Conservation (phyloP, 2,329 filamentous ascomycete genomes). For the Torrubiella hemipterigena region DNA sequence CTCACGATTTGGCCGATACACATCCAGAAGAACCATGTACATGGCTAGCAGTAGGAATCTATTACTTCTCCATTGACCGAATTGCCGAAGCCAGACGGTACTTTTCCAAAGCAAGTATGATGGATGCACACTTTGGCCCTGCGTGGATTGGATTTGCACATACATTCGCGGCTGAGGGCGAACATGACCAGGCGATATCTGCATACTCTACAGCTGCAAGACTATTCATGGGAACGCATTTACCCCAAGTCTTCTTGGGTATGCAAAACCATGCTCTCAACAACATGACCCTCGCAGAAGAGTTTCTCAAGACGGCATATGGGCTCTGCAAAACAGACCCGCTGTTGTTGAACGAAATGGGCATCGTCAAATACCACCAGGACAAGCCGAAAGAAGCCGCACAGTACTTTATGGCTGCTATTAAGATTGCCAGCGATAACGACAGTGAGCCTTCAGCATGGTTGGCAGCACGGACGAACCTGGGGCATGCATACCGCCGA, state of each 20-base stretch:
- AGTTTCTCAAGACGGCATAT: conserved; percentile 87
- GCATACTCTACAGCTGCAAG: conserved; percentile 93
- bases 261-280: conserved; percentile 98
- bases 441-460: conserved; percentile 73
- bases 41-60: conserved; percentile 89
- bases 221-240: conserved; percentile 90
- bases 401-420: conserved; percentile 63
- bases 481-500: conserved; percentile 78
- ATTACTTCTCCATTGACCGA: conserved; percentile 81
- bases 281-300: conserved; percentile 85
- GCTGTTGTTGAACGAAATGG: conserved; percentile 86
- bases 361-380: conserved; percentile 91
- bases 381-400: conserved; percentile 65
- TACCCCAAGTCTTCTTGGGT: conserved; percentile 89
- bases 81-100: conserved; percentile 90
- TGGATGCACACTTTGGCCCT: conserved; percentile 93
- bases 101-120: conserved; percentile 94
- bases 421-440: conserved; percentile 68
- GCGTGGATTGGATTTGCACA: conserved; percentile 99
- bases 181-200: conserved; percentile 96
- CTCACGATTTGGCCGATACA: conserved; percentile 84
- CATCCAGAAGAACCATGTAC: conserved; percentile 85
- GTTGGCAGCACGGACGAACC: conserved; percentile 74
- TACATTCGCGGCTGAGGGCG: conserved; percentile 93
- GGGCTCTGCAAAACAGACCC: conserved; percentile 75